A percentile compares a stretch with the other conserved stretches of the same genome.
Evolutionary conservation across 1,284 basidiomycete species (phyloP).

Genomic region (Neotropicomus parvogracilis): DNA sequence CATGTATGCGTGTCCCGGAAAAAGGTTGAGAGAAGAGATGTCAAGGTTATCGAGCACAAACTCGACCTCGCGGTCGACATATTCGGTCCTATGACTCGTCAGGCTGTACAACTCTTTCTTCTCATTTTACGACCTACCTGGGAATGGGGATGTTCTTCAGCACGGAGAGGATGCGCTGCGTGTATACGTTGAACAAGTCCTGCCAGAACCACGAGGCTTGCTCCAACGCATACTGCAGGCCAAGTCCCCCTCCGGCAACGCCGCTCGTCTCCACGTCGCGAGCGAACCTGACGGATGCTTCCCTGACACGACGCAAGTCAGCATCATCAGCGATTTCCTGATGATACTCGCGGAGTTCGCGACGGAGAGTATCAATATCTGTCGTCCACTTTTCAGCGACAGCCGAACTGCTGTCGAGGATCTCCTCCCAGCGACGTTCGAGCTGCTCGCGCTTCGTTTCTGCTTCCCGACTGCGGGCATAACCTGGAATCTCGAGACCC

Average conservation of each 20-base stretch:
- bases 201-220: conserved; percentile 69
- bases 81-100: conserved; percentile 51
- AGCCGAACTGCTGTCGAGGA: conserved; percentile 43
- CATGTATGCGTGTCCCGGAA: conserved; percentile 67
- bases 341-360: conserved; percentile 43
- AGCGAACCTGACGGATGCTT: conserved; percentile 47
- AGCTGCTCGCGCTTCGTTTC: conserved; percentile 42
- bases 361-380: conserved; percentile 43
- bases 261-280: conserved; percentile 45
- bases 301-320: conserved; percentile 43
- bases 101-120: conserved; percentile 6
- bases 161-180: conserved; percentile 47
- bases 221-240: conserved; percentile 50
- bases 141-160: conserved; percentile 62
- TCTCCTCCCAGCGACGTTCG: conserved; percentile 44
- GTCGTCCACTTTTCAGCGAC: conserved; percentile 48
- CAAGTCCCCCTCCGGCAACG: conserved; percentile 33
- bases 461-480: conserved; percentile 48
- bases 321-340: conserved; percentile 44
- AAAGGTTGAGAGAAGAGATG: conserved; percentile 56
- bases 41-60: conserved; percentile 71
- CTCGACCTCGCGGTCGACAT: conserved; percentile 59
- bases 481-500: conserved; percentile 48
- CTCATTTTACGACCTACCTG: conserved; percentile 39
- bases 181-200: conserved; percentile 63